A percentile compares a stretch with the other conserved stretches of the same genome.
phyloP scores from a whole-genome alignment of 2,329 filamentous ascomycete genomes.

The Colletotrichum tabaci region DNA sequence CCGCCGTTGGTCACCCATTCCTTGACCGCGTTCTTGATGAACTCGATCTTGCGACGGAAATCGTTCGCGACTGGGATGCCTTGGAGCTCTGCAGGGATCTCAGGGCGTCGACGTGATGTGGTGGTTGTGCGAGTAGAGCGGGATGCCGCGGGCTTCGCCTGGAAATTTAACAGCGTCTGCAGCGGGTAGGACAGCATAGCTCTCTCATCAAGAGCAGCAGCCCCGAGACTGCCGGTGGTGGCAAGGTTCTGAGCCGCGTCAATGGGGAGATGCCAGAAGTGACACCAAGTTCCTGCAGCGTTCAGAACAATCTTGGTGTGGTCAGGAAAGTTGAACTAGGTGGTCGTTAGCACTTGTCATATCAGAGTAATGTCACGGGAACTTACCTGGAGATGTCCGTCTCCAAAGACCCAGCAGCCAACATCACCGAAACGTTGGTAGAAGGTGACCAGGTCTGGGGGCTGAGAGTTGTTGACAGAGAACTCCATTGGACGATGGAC shows the following conservation, averaged over 20 bases:
- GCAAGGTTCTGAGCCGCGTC: slow-evolving; percentile 78
- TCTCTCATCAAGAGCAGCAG: slow-evolving; percentile 79
- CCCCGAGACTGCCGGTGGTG: slow-evolving; percentile 75
- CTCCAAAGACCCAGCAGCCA: slow-evolving; percentile 85
- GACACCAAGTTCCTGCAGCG: slow-evolving; percentile 80
- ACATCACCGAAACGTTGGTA: slow-evolving; percentile 87
- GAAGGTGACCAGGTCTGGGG: slow-evolving; percentile 78
- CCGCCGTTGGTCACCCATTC: slow-evolving; percentile 82
- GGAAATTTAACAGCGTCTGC: slow-evolving; percentile 81
- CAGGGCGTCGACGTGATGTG: slow-evolving; percentile 68
- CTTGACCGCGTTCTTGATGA: slow-evolving; percentile 76
- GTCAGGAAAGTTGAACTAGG: slow-evolving; percentile 88
- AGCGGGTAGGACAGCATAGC: slow-evolving; percentile 80
- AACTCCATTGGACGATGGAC: slow-evolving; percentile 53
- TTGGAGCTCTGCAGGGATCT: slow-evolving; percentile 73
- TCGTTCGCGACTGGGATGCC: slow-evolving; percentile 80
- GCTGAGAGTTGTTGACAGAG: slow-evolving; percentile 50
- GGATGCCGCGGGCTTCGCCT: slow-evolving; percentile 60
- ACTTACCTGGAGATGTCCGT: slow-evolving; percentile 81
- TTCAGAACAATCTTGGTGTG: slow-evolving; percentile 89
- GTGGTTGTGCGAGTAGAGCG: slow-evolving; percentile 61
- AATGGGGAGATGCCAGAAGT: slow-evolving; percentile 83
- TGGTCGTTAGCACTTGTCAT: slow-evolving; percentile 45
- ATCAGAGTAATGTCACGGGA: background rate
- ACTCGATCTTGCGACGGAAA: slow-evolving; percentile 81